Evolutionary conservation across 2,329 filamentous ascomycete genomes (phyloP).

Genomic region (Trichophyton equinum): DNA sequence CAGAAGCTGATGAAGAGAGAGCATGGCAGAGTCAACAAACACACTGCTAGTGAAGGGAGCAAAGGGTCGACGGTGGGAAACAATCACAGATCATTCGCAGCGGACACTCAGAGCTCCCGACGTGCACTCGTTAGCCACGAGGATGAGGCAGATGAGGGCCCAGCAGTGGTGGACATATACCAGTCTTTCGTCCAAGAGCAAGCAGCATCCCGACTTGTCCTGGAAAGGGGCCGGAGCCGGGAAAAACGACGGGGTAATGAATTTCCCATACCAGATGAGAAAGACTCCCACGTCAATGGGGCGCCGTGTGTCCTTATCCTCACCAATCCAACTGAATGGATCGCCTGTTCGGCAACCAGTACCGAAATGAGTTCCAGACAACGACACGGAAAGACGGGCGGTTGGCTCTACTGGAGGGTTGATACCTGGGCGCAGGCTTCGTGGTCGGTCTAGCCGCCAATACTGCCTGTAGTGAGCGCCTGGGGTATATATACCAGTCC

Average conservation of each 20-base stretch:
- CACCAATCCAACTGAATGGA: slow-evolving; percentile 13
- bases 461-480: not conserved
- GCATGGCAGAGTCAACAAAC: not conserved
- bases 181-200: not conserved
- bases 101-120: not conserved
- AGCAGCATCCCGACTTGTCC: slow-evolving; percentile 7
- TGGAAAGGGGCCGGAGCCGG: slow-evolving; percentile 10
- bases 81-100: slow-evolving; percentile 8
- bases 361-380: slow-evolving; percentile 26
- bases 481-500: not conserved
- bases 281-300: slow-evolving; percentile 14
- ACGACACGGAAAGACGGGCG: slow-evolving; percentile 10
- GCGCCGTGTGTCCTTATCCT: slow-evolving; percentile 12
- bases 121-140: not conserved
- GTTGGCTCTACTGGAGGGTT: not conserved
- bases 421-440: slow-evolving; percentile 17
- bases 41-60: not conserved
- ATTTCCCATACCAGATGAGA: slow-evolving; percentile 26
- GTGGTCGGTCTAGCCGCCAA: slow-evolving; percentile 1
- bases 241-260: slow-evolving; percentile 14
- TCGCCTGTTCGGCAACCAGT: slow-evolving; percentile 30
- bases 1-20: not conserved
- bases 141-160: slow-evolving; percentile 2
- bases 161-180: slow-evolving; percentile 6
- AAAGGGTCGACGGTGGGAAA: slow-evolving; percentile 3